phyloP scores from a whole-genome alignment of 768 basidiomycete species.

The Phylloporus rhodoxanthus region DNA sequence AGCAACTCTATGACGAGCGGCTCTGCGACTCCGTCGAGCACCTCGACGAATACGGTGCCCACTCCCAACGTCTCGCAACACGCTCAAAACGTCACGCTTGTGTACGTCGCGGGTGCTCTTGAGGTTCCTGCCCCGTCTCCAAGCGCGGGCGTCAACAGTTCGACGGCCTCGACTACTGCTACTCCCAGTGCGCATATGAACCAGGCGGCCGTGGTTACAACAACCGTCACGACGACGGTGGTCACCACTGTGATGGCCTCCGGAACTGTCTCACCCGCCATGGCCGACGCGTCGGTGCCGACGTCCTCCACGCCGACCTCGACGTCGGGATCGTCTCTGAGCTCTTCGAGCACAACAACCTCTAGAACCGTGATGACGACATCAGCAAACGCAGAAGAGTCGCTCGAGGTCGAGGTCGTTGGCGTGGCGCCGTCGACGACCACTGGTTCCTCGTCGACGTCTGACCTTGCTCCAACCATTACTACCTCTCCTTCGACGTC shows the following conservation, averaged over 20 bases:
- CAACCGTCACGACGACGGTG: conserved; percentile 25
- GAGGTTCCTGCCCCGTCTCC: conserved; percentile 19
- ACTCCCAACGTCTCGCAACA: conserved; percentile 8
- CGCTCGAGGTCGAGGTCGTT: conserved; percentile 22
- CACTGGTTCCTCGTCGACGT: neutral
- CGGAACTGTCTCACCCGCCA: conserved; percentile 4
- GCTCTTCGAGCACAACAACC: neutral
- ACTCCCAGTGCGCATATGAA: neutral
- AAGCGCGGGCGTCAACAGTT: neutral
- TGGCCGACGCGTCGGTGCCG: conserved; percentile 15
- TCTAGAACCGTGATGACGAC: neutral
- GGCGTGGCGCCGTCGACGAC: conserved; percentile 4
- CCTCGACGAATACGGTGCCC: conserved; percentile 14
- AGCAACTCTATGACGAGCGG: conserved; percentile 5
- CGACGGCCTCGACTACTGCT: neutral
- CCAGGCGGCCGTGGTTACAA: conserved; percentile 15
- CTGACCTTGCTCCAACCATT: neutral
- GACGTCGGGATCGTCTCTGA: conserved; percentile 3
- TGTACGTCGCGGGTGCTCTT: conserved; percentile 41
- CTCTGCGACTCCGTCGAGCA: conserved; percentile 11
- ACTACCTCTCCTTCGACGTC: neutral
- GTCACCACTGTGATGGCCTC: conserved; percentile 7
- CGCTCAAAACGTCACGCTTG: conserved; percentile 42
- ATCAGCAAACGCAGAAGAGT: conserved; percentile 3
- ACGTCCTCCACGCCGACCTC: neutral